These are phyloP conservation scores for Coemansia sp. DNA, from an alignment of 192 early-diverging fungal species.

Conservation along the genomic window DNA sequence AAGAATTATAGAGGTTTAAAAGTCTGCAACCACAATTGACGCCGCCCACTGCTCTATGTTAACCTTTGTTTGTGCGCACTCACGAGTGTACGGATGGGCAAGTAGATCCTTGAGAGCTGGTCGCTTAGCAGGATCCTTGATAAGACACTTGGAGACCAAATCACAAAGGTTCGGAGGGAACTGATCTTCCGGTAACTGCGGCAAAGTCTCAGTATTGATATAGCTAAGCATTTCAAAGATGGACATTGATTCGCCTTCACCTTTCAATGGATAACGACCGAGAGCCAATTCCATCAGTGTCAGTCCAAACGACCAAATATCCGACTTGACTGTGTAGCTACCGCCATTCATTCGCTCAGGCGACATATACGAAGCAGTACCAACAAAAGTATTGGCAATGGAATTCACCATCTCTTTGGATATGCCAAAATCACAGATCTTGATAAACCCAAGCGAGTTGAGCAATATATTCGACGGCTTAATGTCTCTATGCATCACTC, in stretches of 20 bases:
- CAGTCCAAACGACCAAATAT: slow-evolving; percentile 82
- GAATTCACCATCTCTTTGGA: slow-evolving; percentile 83
- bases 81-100: slow-evolving; percentile 59
- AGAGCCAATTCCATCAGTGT: slow-evolving; percentile 79
- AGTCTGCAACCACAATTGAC: slow-evolving; percentile 28
- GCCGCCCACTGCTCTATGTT: slow-evolving; percentile 66
- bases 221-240: slow-evolving; percentile 93
- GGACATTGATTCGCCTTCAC: slow-evolving; percentile 66
- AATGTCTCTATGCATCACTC: slow-evolving; percentile 93
- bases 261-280: slow-evolving; percentile 69
- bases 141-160: slow-evolving; percentile 60
- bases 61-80: slow-evolving; percentile 57
- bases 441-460: slow-evolving; percentile 76
- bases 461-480: slow-evolving; percentile 88
- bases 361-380: slow-evolving; percentile 82
- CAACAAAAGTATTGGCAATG: slow-evolving; percentile 83
- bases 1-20: neutral
- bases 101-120: slow-evolving; percentile 67
- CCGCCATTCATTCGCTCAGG: slow-evolving; percentile 79
- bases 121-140: slow-evolving; percentile 55
- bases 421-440: slow-evolving; percentile 89
- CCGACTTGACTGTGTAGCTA: slow-evolving; percentile 76
- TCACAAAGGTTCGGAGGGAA: slow-evolving; percentile 77
- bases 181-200: slow-evolving; percentile 69
- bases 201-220: slow-evolving; percentile 85